phyloP scores from a whole-genome alignment of 352 stramenopile genomes.

The Phytophthora pinifolia region DNA sequence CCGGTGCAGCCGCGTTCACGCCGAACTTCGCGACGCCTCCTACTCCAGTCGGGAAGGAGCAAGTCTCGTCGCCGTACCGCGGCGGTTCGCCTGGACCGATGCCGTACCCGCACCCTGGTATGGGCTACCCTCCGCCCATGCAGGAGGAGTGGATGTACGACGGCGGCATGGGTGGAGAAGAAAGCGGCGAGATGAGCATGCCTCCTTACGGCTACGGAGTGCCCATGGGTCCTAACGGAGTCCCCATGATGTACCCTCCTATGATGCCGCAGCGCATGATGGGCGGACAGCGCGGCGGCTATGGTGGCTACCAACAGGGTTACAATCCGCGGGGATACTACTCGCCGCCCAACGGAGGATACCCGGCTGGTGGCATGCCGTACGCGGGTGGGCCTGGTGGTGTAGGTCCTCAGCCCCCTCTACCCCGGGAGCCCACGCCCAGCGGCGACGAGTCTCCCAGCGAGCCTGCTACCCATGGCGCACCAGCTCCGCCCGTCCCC shows the following conservation, averaged over 20 bases:
- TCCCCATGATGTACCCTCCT: slow-evolving; percentile 72
- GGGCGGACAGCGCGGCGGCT: slow-evolving; percentile 39
- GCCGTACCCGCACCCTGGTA: slow-evolving; percentile 41
- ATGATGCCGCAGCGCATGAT: slow-evolving; percentile 71
- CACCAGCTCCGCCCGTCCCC: slow-evolving; percentile 16
- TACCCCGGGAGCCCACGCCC: slow-evolving; percentile 39
- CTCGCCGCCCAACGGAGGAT: slow-evolving; percentile 45
- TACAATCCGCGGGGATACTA: slow-evolving; percentile 70
- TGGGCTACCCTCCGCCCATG: slow-evolving; percentile 45
- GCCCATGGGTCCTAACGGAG: slow-evolving; percentile 53
- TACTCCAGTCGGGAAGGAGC: slow-evolving; percentile 14
- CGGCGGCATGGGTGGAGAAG: slow-evolving; percentile 32
- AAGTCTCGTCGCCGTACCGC: slow-evolving; percentile 54
- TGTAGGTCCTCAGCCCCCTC: slow-evolving; percentile 42
- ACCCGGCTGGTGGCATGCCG: slow-evolving; percentile 35
- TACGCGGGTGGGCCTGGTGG: slow-evolving; percentile 33
- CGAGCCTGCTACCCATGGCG: slow-evolving; percentile 3
- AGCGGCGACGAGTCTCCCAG: slow-evolving; percentile 17
- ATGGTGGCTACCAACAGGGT: slow-evolving; percentile 49
- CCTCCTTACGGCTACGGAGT: slow-evolving; percentile 71
- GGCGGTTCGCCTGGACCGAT: slow-evolving; percentile 34
- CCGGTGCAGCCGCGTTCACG: slow-evolving; percentile 63
- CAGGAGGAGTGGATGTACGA: slow-evolving; percentile 85
- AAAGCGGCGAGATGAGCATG: slow-evolving; percentile 49
- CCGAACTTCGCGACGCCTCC: slow-evolving; percentile 48